Percentiles rank a stretch among this genome's conserved stretches.
phyloP scores from a whole-genome alignment of 176 grass and related monocot genomes.

The Saccharum spontaneum region DNA sequence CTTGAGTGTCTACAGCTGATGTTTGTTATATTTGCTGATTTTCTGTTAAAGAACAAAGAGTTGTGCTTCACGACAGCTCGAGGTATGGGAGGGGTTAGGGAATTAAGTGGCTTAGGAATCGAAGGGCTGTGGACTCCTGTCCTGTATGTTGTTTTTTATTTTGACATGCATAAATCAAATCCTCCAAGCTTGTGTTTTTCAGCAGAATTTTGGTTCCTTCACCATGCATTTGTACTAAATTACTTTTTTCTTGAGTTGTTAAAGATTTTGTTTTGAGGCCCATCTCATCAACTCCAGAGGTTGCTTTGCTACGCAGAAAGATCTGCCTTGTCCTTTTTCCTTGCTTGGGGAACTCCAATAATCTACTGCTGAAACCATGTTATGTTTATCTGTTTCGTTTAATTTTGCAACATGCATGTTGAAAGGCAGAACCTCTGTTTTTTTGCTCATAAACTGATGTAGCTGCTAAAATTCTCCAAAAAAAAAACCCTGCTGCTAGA shows the following conservation, averaged over 20 bases:
- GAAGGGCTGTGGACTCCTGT: not conserved
- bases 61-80: not conserved
- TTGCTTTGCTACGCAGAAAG: not conserved
- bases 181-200: not conserved
- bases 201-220: not conserved
- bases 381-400: conserved; percentile 11
- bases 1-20: not conserved
- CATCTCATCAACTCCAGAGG: conserved; percentile 1
- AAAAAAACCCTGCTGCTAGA: not conserved
- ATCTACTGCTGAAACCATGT: not conserved
- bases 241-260: not conserved
- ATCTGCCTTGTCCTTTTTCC: not conserved
- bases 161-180: not conserved
- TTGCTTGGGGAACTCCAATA: not conserved
- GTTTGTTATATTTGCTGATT: not conserved
- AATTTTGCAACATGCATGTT: not conserved
- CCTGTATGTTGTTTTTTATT: not conserved
- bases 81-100: not conserved
- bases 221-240: not conserved
- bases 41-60: not conserved
- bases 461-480: not conserved
- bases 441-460: not conserved
- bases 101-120: not conserved
- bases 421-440: not conserved
- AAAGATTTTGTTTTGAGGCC: not conserved